Evolutionary conservation across 2,329 filamentous ascomycete species (phyloP), one percentile per base, ranked within the genome.

Genomic region (Fusarium sp.): DNA sequence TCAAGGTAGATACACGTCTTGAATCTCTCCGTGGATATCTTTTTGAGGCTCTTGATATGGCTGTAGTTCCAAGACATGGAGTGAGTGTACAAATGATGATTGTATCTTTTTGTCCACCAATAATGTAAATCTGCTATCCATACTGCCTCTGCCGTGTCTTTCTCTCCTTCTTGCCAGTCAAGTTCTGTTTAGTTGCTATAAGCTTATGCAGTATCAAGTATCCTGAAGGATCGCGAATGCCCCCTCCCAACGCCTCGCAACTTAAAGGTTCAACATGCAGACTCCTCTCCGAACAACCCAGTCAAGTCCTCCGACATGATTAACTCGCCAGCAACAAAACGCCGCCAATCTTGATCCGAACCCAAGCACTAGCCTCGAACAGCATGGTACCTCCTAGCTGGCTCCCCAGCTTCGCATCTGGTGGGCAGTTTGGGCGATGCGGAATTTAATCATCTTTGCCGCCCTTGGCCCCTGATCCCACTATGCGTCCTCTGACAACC

Each of bases 401-500:
- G 44, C 39, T 18, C 28, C 23, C 23, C 37, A 13, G 48, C 34
- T 27, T 52, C 34, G 18, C 37, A 52, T 7, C 13, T 4, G 37
- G 12, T 6, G 12, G 30, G 40, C 51, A 39, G 16, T 44, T n/a
- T 54, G 23, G 15, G 12, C 15, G 28, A 40, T 50, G 23, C 23
- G 23, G 23, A 28, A 11, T 50, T 53, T 60, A 71, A 43, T 71
- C 68, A 51, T 71, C 57, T 50, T 71, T 71, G 27, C 55, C 65
- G 13, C 81, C 83, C 70, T 85, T 86, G 44, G 70, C 59, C n/a
- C 74, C 71, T 4, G 76, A 30, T n/a, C 57, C 73, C 11, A 72
- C 76, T 15, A 76, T 70, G 46, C 84, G 80, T 23, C 81, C 82
- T 37, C 83, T 78, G 13, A 83, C 68, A 12, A 70, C 65, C 11